Evolutionary conservation across 2,329 filamentous ascomycete genomes (phyloP), one percentile per base, ranked within the genome.

Genomic region (Fusarium drepaniforme): DNA sequence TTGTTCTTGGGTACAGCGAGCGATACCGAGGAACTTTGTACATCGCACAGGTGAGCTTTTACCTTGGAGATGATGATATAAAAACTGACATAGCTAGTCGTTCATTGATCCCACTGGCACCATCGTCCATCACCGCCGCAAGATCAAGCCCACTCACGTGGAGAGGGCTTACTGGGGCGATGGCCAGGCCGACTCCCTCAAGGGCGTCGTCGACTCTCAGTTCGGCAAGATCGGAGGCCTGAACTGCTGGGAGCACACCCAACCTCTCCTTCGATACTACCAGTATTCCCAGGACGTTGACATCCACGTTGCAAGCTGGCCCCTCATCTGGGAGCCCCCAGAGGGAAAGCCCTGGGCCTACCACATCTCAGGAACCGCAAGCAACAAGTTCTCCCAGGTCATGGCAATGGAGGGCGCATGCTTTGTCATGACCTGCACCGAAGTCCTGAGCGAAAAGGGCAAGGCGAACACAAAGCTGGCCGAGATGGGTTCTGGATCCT

Each of bases 331-430:
- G 60, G 44, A 74, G 18, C 42, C 61, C 7, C 69, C 75, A 0
- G 69, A 70, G 23, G 70, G 86, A 85, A 23, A 85, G 84, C 2
- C 68, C 1, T 80, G 75, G 56, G 73, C 78, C 6, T 79, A 76
- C 60, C 77, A 75, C 37, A 80, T 81, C 64, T 66, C 74, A 0
- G 67, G 64, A 0, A 58, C 46, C 3, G 74, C 73, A 3, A 77
- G 77, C 46, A 74, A 75, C 35, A 77, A 79, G 35, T 82, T 90
- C 5, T 86, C 88, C 0, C 87, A 87, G 61, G 83, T 86, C 0
- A 90, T 90, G 71, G 89, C 90, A 0, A 86, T 91, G 23, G 90
- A 92, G 72, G 85, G 87, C 0, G 83, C 84, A 7, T 81, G 86
- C 0, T 91, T 88, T 64, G 89, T 91, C 4, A 79, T 88, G n/a